Percentiles rank a stretch among this genome's conserved stretches.
Evolutionary conservation across 129 eudicot genomes (phyloP).

Genomic region (Dittrichia graveolens): DNA sequence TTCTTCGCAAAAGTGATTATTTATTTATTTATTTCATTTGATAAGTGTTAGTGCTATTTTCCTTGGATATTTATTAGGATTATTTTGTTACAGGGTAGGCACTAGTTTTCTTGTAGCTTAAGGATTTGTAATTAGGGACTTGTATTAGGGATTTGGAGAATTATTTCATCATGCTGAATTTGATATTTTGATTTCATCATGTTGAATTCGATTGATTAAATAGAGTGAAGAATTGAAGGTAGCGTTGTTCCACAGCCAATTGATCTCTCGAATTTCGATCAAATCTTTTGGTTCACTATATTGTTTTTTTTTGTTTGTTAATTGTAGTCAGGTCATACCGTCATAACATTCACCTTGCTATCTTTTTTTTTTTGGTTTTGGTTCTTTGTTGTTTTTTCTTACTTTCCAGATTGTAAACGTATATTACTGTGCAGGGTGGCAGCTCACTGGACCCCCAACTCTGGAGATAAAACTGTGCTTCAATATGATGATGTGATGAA

Average conservation of each 20-base stretch:
- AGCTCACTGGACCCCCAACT: conserved; percentile 98
- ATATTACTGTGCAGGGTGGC: conserved; percentile 73
- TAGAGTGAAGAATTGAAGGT: neutral
- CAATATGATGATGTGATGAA: conserved; percentile 99
- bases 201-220: neutral
- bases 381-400: conserved; percentile 2
- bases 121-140: neutral
- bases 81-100: neutral
- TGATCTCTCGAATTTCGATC: neutral
- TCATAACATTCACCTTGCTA: neutral
- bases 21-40: neutral
- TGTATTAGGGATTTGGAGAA: neutral
- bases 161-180: neutral
- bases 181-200: neutral
- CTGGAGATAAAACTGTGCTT: conserved; percentile 98
- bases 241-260: too few relatives aligned
- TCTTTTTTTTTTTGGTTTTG: neutral
- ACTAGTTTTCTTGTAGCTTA: neutral
- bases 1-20: neutral
- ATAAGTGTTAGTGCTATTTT: neutral
- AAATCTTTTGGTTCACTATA: neutral
- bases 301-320: neutral
- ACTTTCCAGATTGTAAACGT: conserved; percentile 6
- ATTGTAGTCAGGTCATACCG: neutral
- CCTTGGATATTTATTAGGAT: neutral